Evolutionary conservation across 2,329 filamentous ascomycete species (phyloP).

Genomic region (Colletotrichum costaricense): DNA sequence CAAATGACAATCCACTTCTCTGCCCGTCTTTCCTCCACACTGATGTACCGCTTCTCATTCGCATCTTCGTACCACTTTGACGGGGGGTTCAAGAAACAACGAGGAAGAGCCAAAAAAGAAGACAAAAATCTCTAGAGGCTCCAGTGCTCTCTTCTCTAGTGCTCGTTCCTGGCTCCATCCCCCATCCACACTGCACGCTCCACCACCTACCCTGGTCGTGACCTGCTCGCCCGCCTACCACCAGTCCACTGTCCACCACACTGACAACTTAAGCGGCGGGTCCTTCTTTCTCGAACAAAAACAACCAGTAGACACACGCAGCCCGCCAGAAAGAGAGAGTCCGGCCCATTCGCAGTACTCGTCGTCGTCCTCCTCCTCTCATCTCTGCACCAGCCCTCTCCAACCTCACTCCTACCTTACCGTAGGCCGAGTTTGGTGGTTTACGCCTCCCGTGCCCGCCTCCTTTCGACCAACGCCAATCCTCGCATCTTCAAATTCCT

Average conservation of each 20-base stretch:
- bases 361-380: not conserved
- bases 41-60: constrained; percentile 5
- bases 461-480: constrained; percentile 19
- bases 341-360: not conserved
- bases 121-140: constrained; percentile 17
- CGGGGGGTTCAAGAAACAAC: not conserved
- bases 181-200: constrained; percentile 4
- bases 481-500: constrained; percentile 23
- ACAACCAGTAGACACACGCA: constrained; percentile 23
- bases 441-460: constrained; percentile 22
- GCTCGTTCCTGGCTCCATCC: constrained; percentile 12
- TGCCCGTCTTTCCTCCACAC: constrained; percentile 7
- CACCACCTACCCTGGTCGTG: constrained; percentile 30
- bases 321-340: not conserved
- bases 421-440: constrained; percentile 22
- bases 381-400: constrained; percentile 21
- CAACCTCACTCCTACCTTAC: constrained; percentile 33
- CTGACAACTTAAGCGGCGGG: constrained; percentile 29
- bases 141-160: constrained; percentile 12
- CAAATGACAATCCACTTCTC: not conserved
- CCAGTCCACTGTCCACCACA: constrained; percentile 1
- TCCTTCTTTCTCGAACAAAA: constrained; percentile 33
- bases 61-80: not conserved
- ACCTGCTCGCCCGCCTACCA: constrained; percentile 18
- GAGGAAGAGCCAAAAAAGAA: not conserved